Percentiles rank a stretch among this genome's conserved stretches.
Evolutionary conservation across 2,329 filamentous ascomycete genomes (phyloP).

Genomic region (Orbilia ellipsospora): DNA sequence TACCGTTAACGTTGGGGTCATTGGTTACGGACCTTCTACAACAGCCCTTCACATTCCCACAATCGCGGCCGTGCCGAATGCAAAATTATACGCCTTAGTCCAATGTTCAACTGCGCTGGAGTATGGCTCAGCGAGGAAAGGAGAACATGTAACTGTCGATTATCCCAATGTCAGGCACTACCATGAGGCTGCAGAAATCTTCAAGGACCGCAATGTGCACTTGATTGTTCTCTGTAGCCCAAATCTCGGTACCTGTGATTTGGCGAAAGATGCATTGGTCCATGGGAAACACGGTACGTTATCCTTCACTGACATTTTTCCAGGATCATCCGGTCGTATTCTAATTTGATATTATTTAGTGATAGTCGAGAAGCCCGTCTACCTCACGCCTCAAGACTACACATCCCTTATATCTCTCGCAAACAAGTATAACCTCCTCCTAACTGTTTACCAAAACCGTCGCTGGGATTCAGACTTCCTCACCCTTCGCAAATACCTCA

Average conservation of each 20-base stretch:
- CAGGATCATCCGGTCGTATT: background rate
- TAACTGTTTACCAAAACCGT: slow-evolving; percentile 63
- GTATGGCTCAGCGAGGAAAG: slow-evolving; percentile 20
- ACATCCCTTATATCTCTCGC: slow-evolving; percentile 61
- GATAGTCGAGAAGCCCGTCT: slow-evolving; percentile 63
- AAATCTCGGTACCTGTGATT: slow-evolving; percentile 60
- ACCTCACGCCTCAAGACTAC: slow-evolving; percentile 60
- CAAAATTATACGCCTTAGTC: slow-evolving; percentile 66
- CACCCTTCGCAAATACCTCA: slow-evolving; percentile 59
- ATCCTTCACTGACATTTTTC: too few species aligned
- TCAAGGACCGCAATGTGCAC: slow-evolving; percentile 61
- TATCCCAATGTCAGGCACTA: slow-evolving; percentile 63
- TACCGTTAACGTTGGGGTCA: slow-evolving; percentile 65
- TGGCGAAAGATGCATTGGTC: slow-evolving; percentile 60
- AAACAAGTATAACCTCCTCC: slow-evolving; percentile 59
- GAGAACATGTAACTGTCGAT: slow-evolving; percentile 66
- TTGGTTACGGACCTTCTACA: slow-evolving; percentile 67
- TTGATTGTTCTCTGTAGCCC: slow-evolving; percentile 61
- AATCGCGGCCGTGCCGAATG: slow-evolving; percentile 65
- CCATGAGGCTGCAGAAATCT: slow-evolving; percentile 60
- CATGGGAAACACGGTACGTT: slow-evolving; percentile 63
- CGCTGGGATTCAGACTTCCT: slow-evolving; percentile 63
- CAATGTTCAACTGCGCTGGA: slow-evolving; percentile 61
- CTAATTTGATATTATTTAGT: slow-evolving; percentile 48
- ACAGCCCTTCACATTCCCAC: slow-evolving; percentile 68